These are phyloP conservation scores for Handroanthus guayacan DNA, from an alignment of 257 asterid genomes.

Conservation along the genomic window DNA sequence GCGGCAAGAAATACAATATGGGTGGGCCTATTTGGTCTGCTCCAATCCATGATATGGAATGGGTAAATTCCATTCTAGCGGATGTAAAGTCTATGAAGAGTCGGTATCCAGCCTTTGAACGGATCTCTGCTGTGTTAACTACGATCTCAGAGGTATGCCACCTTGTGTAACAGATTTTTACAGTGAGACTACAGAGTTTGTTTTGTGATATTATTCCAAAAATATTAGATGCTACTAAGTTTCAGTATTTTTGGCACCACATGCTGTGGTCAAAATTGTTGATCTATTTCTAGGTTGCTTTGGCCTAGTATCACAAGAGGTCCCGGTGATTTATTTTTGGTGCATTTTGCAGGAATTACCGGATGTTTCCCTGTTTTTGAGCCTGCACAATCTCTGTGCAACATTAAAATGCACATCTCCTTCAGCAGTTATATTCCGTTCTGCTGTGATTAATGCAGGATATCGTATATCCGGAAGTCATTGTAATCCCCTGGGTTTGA, in stretches of 20 bases:
- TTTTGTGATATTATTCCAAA: not conserved
- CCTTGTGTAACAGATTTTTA: conserved; percentile 23
- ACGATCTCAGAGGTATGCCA: conserved; percentile 84
- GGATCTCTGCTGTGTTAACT: conserved; percentile 87
- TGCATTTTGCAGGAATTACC: conserved; percentile 73
- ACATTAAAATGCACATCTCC: conserved; percentile 97
- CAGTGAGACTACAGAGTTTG: not conserved
- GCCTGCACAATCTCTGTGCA: conserved; percentile 91
- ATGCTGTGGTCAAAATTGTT: not conserved
- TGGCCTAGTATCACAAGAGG: not conserved
- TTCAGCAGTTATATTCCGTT: conserved; percentile 90
- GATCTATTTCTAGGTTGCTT: not conserved
- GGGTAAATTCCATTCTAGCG: conserved; percentile 81
- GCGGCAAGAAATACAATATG: conserved; percentile 96
- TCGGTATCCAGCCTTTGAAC: conserved; percentile 83
- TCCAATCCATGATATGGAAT: conserved; percentile 93
- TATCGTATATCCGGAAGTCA: conserved; percentile 96
- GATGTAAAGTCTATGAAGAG: conserved; percentile 73
- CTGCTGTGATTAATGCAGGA: conserved; percentile 96
- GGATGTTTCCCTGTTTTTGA: conserved; percentile 89
- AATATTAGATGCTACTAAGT: not conserved
- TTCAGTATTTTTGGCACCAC: not conserved
- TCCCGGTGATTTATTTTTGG: not conserved
- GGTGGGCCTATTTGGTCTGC: conserved; percentile 99
- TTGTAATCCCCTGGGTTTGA: conserved; percentile 85